A percentile compares a stretch with the other conserved stretches of the same genome.
Conservation (phyloP, 2,329 filamentous ascomycete genomes). For the Fusarium napiforme region DNA sequence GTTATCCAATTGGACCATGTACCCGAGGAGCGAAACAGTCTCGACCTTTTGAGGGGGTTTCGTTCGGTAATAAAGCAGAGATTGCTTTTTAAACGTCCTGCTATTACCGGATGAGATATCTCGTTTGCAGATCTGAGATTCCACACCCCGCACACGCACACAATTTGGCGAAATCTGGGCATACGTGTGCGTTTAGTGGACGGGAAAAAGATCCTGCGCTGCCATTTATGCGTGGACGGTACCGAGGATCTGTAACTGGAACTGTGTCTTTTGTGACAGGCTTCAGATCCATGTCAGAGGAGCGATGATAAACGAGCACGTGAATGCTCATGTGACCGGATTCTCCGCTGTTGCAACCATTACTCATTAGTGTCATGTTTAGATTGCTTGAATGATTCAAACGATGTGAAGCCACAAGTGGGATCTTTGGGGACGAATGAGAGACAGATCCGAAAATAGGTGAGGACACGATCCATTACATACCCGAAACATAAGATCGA, state of each 20-base stretch:
- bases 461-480: neutral
- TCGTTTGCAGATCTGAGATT: slow-evolving; percentile 32
- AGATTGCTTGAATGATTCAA: neutral
- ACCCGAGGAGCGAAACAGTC: slow-evolving; percentile 1
- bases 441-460: neutral
- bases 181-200: neutral
- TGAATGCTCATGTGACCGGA: neutral
- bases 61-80: neutral
- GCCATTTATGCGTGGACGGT: neutral
- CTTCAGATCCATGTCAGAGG: neutral
- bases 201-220: neutral
- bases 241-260: neutral
- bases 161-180: neutral
- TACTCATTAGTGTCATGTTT: neutral
- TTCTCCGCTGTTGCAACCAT: neutral
- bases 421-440: neutral
- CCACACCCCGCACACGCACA: neutral
- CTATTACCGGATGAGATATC: slow-evolving; percentile 22
- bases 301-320: neutral
- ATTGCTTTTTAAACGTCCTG: neutral
- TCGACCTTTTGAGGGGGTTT: neutral
- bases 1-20: neutral
- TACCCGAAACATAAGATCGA: neutral
- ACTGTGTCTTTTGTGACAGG: neutral
- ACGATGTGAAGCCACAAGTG: neutral